phyloP scores from a whole-genome alignment of 768 basidiomycete species.

The Lactarius hengduanensis region DNA sequence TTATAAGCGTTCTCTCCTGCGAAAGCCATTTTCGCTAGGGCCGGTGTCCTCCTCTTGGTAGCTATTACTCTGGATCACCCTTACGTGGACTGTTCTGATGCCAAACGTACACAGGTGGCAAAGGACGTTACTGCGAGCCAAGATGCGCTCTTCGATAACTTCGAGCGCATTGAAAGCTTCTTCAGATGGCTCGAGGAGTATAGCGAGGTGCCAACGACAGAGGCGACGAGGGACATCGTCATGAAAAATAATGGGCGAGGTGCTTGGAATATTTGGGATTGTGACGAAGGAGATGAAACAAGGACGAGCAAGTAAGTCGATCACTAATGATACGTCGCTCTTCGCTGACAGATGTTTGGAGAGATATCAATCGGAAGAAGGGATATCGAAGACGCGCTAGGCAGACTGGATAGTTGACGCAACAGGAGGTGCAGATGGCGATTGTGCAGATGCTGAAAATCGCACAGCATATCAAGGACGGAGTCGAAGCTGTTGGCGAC shows the following conservation, averaged over 20 bases:
- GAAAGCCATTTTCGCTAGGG: not conserved
- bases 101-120: no score
- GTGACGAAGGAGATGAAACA: not conserved
- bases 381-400: not conserved
- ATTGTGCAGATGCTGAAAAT: not conserved
- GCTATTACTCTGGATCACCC: not conserved
- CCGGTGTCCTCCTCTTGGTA: not conserved
- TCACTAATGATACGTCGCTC: not conserved
- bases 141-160: not conserved
- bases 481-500: not conserved
- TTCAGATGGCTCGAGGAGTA: no score
- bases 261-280: not conserved
- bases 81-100: not conserved
- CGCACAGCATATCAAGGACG: not conserved
- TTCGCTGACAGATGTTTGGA: not conserved
- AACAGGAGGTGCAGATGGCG: not conserved
- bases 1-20: not conserved
- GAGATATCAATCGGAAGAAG: not conserved
- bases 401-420: not conserved
- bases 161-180: no score
- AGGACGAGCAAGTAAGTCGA: not conserved
- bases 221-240: no score
- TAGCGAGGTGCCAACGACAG: no score
- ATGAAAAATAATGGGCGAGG: no score
- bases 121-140: no score